phyloP scores from a whole-genome alignment of 176 grass and related monocot species.

The Tillandsia leiboldiana region DNA sequence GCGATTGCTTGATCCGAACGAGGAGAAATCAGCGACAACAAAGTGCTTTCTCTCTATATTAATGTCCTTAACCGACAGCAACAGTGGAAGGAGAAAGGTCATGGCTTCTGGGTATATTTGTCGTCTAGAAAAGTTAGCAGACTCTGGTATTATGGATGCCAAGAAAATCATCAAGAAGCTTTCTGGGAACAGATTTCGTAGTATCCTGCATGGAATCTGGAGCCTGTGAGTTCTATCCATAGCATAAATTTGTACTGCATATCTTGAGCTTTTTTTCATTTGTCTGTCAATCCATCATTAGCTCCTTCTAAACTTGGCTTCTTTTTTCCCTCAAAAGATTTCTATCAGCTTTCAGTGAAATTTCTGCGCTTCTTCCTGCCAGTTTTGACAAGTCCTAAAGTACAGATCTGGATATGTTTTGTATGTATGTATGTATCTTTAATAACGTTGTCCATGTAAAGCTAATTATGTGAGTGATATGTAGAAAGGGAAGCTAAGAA shows the following conservation, averaged over 20 bases:
- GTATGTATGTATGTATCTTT: not conserved
- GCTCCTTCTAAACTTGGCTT: not conserved
- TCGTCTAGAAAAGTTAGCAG: constrained; percentile 54
- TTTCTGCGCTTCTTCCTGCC: not conserved
- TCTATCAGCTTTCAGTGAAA: not conserved
- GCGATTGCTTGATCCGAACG: constrained; percentile 42
- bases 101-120: constrained; percentile 53
- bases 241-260: not conserved
- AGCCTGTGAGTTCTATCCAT: constrained; percentile 33
- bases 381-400: not conserved
- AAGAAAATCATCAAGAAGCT: constrained; percentile 81
- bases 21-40: constrained; percentile 44
- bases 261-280: not conserved
- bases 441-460: not conserved
- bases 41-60: constrained; percentile 52
- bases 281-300: not conserved
- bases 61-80: constrained; percentile 50
- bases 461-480: not conserved
- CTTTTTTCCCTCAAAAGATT: not conserved
- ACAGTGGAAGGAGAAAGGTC: constrained; percentile 64
- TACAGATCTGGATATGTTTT: too few species aligned
- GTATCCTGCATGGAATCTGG: constrained; percentile 74
- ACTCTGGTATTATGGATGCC: constrained; percentile 42
- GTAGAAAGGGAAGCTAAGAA: not conserved
- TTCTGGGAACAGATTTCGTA: constrained; percentile 48